Conservation (phyloP, 2,329 filamentous ascomycete genomes). For the Pezicula rhizophila region DNA sequence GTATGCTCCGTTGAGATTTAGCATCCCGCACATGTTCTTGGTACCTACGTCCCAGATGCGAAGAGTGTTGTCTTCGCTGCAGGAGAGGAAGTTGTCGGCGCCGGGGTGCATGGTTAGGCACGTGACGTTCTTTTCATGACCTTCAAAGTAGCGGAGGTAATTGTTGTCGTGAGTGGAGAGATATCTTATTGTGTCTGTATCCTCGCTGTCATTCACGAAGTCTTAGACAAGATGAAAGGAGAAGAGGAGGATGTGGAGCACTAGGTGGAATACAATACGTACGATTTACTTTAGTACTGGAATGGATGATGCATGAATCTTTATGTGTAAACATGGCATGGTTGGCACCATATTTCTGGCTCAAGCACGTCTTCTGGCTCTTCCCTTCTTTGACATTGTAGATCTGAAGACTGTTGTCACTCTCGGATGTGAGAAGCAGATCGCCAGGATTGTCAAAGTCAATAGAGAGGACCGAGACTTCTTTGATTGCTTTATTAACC, state of each 20-base stretch:
- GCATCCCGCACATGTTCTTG: conserved; percentile 71
- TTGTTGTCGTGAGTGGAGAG: conserved; percentile 91
- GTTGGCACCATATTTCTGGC: conserved; percentile 95
- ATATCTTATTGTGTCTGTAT: conserved; percentile 71
- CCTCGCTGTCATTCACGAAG: neutral
- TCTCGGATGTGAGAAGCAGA: conserved; percentile 82
- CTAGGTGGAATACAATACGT: conserved; percentile 25
- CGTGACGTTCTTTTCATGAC: conserved; percentile 81
- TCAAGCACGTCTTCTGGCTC: conserved; percentile 81
- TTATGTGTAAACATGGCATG: conserved; percentile 85
- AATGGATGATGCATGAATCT: conserved; percentile 79
- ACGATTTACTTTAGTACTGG: conserved; percentile 92
- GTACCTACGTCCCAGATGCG: conserved; percentile 77
- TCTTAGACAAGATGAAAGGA: neutral
- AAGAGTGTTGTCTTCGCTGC: conserved; percentile 84
- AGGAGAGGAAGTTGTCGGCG: conserved; percentile 86
- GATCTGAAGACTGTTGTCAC: conserved; percentile 91
- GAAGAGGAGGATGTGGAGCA: neutral
- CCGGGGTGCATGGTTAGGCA: conserved; percentile 78
- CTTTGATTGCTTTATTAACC: conserved; percentile 12
- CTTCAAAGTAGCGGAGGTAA: conserved; percentile 93
- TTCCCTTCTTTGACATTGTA: conserved; percentile 91
- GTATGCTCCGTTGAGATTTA: conserved; percentile 75
- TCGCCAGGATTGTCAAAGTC: conserved; percentile 97
- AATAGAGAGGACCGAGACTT: conserved; percentile 73